phyloP scores from a whole-genome alignment of 2,329 filamentous ascomycete genomes.

The Neonectria magnoliae region DNA sequence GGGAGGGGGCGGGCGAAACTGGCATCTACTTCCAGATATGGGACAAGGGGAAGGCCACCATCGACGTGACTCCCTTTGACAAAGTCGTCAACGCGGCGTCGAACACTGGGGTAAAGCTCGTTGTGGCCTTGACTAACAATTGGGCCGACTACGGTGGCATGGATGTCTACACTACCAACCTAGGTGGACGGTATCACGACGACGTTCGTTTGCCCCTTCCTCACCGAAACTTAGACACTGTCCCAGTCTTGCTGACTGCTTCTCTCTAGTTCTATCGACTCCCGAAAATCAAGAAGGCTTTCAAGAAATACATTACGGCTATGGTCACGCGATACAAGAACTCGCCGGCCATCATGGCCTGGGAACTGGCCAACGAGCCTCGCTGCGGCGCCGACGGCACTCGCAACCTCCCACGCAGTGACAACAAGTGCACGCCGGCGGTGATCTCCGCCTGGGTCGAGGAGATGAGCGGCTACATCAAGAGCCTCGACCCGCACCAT shows the following conservation, averaged over 20 bases:
- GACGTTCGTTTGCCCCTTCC: conserved; percentile 21
- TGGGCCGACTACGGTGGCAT: conserved; percentile 70
- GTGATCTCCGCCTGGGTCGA: conserved; percentile 69
- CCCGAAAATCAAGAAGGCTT: conserved; percentile 61
- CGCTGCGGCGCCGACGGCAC: conserved; percentile 58
- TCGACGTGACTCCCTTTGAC: conserved; percentile 68
- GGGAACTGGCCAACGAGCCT: conserved; percentile 74
- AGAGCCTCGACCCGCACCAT: conserved; percentile 67
- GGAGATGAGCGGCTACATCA: conserved; percentile 67
- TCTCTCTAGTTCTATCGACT: conserved; percentile 56
- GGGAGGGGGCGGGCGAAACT: conserved; percentile 23
- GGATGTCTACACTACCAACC: conserved; percentile 67
- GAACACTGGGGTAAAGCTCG: conserved; percentile 65
- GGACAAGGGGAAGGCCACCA: conserved; percentile 65
- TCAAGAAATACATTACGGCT: conserved; percentile 66
- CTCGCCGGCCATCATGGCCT: conserved; percentile 70
- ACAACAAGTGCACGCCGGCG: conserved; percentile 64
- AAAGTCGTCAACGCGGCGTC: conserved; percentile 70
- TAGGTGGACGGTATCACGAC: conserved; percentile 59
- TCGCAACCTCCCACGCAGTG: conserved; percentile 46
- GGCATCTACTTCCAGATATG: conserved; percentile 68
- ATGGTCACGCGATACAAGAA: conserved; percentile 68
- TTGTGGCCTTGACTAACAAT: conserved; percentile 66
- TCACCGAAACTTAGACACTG: neutral
- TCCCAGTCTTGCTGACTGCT: neutral